A percentile compares a stretch with the other conserved stretches of the same genome.
Conservation (phyloP, 1,139 yeast genomes). For the Sugiyamaella grinbergsii region DNA sequence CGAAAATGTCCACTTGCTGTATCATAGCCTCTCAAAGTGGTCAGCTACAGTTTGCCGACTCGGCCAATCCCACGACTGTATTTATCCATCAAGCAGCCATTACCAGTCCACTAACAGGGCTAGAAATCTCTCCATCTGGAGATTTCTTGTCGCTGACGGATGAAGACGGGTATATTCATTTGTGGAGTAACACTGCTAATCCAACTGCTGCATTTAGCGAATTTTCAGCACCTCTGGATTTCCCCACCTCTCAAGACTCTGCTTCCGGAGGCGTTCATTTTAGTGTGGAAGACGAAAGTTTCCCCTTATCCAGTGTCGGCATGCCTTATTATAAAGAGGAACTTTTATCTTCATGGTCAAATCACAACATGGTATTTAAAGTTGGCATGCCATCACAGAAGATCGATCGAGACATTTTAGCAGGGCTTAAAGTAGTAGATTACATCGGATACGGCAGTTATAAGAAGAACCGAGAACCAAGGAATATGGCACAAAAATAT, state of each 20-base stretch:
- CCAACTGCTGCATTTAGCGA: conserved; percentile 47
- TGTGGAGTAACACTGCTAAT: conserved; percentile 60
- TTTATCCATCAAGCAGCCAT: conserved; percentile 44
- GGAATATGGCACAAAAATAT: conserved; percentile 48
- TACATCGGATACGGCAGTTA: conserved; percentile 49
- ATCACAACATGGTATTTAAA: conserved; percentile 33
- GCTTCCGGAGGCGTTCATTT: conserved; percentile 37
- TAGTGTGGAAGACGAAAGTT: conserved; percentile 50
- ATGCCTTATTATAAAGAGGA: conserved; percentile 84
- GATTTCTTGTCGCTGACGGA: conserved; percentile 75
- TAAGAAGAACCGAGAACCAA: conserved; percentile 46
- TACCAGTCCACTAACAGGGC: conserved; percentile 52
- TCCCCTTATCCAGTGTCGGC: conserved; percentile 73
- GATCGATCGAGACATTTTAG: conserved; percentile 39
- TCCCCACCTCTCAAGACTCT: conserved; percentile 46
- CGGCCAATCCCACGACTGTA: conserved; percentile 71
- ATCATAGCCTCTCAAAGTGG: conserved; percentile 76
- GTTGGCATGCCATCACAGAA: conserved; percentile 42
- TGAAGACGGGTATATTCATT: conserved; percentile 60
- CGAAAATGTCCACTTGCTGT: conserved; percentile 78
- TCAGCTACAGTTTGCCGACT: conserved; percentile 81
- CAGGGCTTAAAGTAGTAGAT: conserved; percentile 35
- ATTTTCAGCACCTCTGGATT: conserved; percentile 54
- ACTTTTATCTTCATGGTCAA: conserved; percentile 72
- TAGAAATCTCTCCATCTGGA: conserved; percentile 78